Evolutionary conservation across 225 moss, liverwort and hornwort species (phyloP).

Genomic region (Pleurozium schreberi): DNA sequence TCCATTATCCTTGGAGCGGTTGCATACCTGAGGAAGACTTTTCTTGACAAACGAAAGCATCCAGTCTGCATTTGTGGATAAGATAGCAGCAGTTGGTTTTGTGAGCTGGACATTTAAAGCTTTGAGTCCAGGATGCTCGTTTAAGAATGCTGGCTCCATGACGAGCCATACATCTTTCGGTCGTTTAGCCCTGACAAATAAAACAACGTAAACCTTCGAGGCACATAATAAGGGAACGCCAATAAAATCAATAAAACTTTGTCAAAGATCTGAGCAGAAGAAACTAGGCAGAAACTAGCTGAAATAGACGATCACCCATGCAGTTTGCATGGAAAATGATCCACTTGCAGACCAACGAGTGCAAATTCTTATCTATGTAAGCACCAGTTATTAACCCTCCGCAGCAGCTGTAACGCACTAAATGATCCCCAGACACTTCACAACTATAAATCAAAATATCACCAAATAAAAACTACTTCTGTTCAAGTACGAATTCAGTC

Average conservation of each 20-base stretch:
- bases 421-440: not conserved
- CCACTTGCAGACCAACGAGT: not conserved
- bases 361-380: not conserved
- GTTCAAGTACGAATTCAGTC: not conserved
- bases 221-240: not conserved
- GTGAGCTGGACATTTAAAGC: slow-evolving; percentile 17
- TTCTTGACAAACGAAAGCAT: slow-evolving; percentile 43
- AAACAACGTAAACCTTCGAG: not conserved
- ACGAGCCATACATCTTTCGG: slow-evolving; percentile 53
- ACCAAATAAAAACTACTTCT: not conserved
- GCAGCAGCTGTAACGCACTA: not conserved
- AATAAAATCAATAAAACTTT: not conserved
- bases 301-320: not conserved
- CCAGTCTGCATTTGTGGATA: slow-evolving; percentile 51
- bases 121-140: slow-evolving; percentile 41
- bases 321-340: not conserved
- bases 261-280: not conserved
- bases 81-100: slow-evolving; percentile 45
- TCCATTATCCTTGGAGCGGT: not conserved
- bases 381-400: not conserved
- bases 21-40: slow-evolving; percentile 41
- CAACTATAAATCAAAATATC: not conserved
- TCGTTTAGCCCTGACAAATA: slow-evolving; percentile 16
- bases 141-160: slow-evolving; percentile 49
- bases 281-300: not conserved